These are phyloP conservation scores for Apiospora saccharicola DNA, from an alignment of 2,329 filamentous ascomycete genomes.

Conservation along the genomic window DNA sequence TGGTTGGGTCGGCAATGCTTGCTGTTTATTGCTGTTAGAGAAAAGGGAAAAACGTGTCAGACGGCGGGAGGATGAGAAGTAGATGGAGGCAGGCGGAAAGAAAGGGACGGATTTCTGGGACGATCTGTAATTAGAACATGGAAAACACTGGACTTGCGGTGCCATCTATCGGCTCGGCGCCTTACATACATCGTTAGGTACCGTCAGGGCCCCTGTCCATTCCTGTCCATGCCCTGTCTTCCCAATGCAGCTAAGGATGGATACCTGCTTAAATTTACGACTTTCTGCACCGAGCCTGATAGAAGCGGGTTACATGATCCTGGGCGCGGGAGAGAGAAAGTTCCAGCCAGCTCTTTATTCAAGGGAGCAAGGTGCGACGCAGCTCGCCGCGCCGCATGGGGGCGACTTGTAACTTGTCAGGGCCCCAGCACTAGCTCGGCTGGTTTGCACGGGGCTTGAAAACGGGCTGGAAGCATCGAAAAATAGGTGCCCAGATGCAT, in stretches of 20 bases:
- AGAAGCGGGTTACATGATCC: background rate
- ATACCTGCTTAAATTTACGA: conserved; percentile 1
- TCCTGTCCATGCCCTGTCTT: background rate
- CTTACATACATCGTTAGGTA: conserved; percentile 3
- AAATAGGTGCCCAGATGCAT: conserved; percentile 18
- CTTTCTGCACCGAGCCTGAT: conserved; percentile 9
- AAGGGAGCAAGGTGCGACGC: conserved; percentile 14
- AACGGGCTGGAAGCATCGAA: conserved; percentile 22
- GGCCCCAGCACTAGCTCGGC: background rate
- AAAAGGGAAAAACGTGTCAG: conserved; percentile 6
- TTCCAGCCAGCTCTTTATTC: conserved; percentile 16
- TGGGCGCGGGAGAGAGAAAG: background rate
- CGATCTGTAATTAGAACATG: conserved; percentile 22
- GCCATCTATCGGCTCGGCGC: conserved; percentile 14
- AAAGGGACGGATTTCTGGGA: conserved; percentile 10
- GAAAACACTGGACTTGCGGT: conserved; percentile 20
- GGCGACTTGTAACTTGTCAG: conserved; percentile 4
- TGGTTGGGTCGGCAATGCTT: conserved; percentile 11
- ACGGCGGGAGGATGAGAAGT: conserved; percentile 18
- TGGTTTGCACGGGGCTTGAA: conserved; percentile 7
- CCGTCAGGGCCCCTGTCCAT: background rate
- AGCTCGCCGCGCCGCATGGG: conserved; percentile 12
- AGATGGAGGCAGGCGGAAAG: conserved; percentile 12
- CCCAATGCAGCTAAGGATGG: background rate
- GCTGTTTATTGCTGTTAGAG: conserved; percentile 5